Base-by-base conservation (phyloP, 345 rosid genomes). In the Gossypium rotundifolium region DNA sequence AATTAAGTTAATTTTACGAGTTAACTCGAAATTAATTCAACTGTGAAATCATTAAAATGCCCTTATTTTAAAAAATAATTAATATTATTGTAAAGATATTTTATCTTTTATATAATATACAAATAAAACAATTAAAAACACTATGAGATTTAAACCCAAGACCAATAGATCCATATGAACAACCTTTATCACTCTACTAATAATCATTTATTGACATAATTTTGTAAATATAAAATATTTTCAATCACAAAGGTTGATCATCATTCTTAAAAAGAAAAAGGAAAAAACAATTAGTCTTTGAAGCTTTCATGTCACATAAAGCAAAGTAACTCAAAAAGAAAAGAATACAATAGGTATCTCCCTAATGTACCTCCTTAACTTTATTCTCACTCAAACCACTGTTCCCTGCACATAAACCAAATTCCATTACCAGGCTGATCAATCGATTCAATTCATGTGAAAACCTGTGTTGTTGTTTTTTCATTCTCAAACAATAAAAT, bases 341-440 rank as follows among this genome's bases (percentile, higher is more conserved):
- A 79, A 70, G 75, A 54, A 79, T 75, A 44, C 38, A 44, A 38
- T 53, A 60, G 38, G 9, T 16, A 20, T 20, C 65, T 40, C 49
- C 33, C 25, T n/a, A 38, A 29, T 9, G 16, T 68, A 6, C 42
- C 20, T 27, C 27, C 44, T 14, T 18, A 22, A 11, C 57, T 45
- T 65, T 55, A 54, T 75, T 75, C 72, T 68, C 57, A 59, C 77
- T 66, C 62, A 73, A 78, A 60, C 42, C 4, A 54, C 69, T 63
- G 23, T 55, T 33, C 54, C 44, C 54, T 16, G 13, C 0, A 55
- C 18, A 58, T 3, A 44, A 64, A 33, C 16, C 53, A 18, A 42
- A 53, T 25, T 33, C 14, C 49, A 25, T 29, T 29, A 20, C 29
- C 33, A 18, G 7, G 20, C 48, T 29, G 38, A 29, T 29, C 20